Conservation (phyloP, 208 protist species). For the Polymyxa betae region DNA sequence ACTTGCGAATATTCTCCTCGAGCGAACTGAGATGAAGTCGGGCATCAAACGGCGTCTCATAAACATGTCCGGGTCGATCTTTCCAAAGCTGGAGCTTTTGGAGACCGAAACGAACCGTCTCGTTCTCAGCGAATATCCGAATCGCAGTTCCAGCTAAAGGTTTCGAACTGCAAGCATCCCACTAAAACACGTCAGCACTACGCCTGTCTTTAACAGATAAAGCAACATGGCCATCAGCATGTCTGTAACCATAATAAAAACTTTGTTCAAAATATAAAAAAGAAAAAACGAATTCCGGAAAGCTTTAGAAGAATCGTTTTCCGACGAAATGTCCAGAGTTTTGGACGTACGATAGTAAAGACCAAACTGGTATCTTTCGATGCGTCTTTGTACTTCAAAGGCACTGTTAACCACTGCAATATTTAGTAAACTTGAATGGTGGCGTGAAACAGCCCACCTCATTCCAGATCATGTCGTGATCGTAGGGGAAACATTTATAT, state of each 20-base stretch:
- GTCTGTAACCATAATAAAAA: too few relatives aligned
- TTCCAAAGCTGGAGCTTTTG: conserved; percentile 23
- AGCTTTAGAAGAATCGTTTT: background rate
- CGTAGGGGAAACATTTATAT: conserved; percentile 13
- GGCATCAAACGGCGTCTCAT: conserved; percentile 11
- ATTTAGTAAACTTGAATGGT: background rate
- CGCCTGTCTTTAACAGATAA: too few relatives aligned
- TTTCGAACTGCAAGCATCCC: background rate
- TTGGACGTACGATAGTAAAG: conserved; percentile 30
- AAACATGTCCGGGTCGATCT: background rate
- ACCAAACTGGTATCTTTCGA: background rate
- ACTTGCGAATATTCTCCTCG: conserved; percentile 32
- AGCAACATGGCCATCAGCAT: too few relatives aligned
- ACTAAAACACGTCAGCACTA: conserved; percentile 11
- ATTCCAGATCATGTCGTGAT: conserved; percentile 17
- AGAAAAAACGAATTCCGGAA: too few relatives aligned
- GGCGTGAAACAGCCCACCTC: background rate
- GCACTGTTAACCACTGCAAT: background rate
- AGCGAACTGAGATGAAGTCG: background rate
- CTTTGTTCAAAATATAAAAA: too few relatives aligned
- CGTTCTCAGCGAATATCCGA: background rate
- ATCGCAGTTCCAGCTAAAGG: conserved; percentile 12
- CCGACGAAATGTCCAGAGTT: background rate
- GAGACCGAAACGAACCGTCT: conserved; percentile 20
- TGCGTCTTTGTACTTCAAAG: conserved; percentile 33